Conservation (phyloP, 2,329 filamentous ascomycete species). For the Aphanocladium album region DNA sequence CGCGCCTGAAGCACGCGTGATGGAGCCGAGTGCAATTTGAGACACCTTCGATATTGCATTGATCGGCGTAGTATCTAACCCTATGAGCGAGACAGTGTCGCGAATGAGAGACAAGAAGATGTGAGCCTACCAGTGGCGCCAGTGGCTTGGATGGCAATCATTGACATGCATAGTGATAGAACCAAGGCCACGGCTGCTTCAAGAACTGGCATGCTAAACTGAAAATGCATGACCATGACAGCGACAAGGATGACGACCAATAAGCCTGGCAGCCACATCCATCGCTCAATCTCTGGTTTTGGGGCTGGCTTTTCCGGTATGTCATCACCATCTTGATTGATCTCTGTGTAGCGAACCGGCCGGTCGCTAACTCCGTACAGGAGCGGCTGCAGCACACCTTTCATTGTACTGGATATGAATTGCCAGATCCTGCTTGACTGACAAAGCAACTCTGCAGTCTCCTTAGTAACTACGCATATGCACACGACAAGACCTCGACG, state of each 20-base stretch:
- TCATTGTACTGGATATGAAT: not conserved
- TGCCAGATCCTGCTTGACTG: not conserved
- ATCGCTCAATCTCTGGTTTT: not conserved
- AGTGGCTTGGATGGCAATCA: conserved; percentile 12
- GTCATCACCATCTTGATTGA: not conserved
- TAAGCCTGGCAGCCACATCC: conserved; percentile 7
- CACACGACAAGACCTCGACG: not conserved
- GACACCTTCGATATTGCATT: conserved; percentile 11
- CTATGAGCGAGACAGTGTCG: not conserved
- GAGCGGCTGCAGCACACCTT: not conserved
- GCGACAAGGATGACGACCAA: not conserved
- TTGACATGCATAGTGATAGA: not conserved
- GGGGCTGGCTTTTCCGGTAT: not conserved
- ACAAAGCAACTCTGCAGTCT: not conserved
- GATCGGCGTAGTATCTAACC: conserved; percentile 8
- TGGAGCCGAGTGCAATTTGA: conserved; percentile 7
- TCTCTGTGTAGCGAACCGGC: not conserved
- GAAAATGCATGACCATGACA: not conserved
- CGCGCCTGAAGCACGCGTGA: conserved; percentile 2
- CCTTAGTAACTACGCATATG: not conserved
- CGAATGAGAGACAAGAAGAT: no score
- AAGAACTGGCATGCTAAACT: conserved; percentile 5
- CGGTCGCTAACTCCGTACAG: not conserved
- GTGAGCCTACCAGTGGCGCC: conserved; percentile 7
- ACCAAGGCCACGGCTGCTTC: not conserved